These are phyloP conservation scores for Entonaema liquescens DNA, from an alignment of 495 filamentous ascomycete genomes.

Conservation along the genomic window DNA sequence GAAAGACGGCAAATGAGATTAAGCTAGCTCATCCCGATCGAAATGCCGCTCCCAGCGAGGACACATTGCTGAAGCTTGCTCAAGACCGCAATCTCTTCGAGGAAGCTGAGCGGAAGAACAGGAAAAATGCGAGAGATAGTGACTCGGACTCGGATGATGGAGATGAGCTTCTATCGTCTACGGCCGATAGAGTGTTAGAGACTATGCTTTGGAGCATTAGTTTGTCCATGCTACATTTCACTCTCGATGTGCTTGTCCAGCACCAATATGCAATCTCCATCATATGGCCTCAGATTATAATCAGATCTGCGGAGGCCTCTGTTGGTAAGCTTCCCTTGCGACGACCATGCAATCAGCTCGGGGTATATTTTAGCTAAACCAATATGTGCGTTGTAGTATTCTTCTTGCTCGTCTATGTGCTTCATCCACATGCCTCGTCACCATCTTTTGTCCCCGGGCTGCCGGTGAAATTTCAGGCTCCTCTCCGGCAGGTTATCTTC, in stretches of 20 bases:
- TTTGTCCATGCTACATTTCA: constrained; percentile 83
- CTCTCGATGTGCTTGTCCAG: constrained; percentile 88
- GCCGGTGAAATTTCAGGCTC: constrained; percentile 53
- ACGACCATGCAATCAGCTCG: constrained; percentile 1
- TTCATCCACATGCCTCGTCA: constrained; percentile 62
- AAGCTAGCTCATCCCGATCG: constrained; percentile 69
- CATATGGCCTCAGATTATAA: constrained; percentile 63
- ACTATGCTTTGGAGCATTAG: constrained; percentile 74
- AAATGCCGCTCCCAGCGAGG: constrained; percentile 57
- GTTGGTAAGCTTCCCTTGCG: constrained; percentile 51
- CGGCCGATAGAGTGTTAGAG: constrained; percentile 62
- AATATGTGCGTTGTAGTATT: constrained; percentile 62
- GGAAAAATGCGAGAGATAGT: constrained; percentile 44
- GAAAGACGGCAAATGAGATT: constrained; percentile 58
- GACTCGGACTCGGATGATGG: constrained; percentile 47
- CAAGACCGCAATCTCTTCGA: constrained; percentile 63
- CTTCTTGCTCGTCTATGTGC: constrained; percentile 65
- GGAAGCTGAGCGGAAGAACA: constrained; percentile 46
- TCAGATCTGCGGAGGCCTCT: constrained; percentile 59
- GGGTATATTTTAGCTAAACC: constrained; percentile 31
- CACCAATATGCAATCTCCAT: constrained; percentile 85
- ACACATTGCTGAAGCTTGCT: constrained; percentile 72
- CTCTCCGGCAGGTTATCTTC: constrained; percentile 69
- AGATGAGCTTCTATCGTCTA: constrained; percentile 46
- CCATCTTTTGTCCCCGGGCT: constrained; percentile 55